phyloP scores from a whole-genome alignment of 2,329 filamentous ascomycete genomes.

The Colletotrichum somersetense region DNA sequence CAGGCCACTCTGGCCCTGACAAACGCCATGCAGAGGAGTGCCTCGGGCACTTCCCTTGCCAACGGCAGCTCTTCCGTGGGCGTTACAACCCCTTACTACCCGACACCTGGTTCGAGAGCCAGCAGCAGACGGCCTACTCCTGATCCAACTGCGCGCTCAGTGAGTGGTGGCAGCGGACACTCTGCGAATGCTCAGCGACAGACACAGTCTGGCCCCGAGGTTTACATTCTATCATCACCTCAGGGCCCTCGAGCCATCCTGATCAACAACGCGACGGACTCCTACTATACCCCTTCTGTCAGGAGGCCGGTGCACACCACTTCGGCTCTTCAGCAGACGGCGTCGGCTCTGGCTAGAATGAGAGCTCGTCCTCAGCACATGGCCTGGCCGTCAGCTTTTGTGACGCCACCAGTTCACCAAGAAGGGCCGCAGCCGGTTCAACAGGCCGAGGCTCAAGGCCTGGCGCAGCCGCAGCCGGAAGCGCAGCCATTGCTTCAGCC shows the following conservation, averaged over 20 bases:
- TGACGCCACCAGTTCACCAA: constrained; percentile 42
- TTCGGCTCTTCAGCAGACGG: constrained; percentile 24
- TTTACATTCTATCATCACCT: constrained; percentile 73
- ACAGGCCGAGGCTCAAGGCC: constrained; percentile 32
- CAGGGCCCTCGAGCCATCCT: constrained; percentile 70
- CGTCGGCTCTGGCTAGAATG: constrained; percentile 32
- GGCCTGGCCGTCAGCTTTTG: constrained; percentile 31
- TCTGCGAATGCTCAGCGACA: constrained; percentile 43
- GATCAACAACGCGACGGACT: constrained; percentile 64
- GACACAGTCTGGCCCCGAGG: constrained; percentile 57
- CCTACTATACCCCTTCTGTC: constrained; percentile 62
- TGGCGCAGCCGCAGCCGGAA: constrained; percentile 45
- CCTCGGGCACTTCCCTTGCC: constrained; percentile 59
- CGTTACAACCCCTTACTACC: constrained; percentile 57
- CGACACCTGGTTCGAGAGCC: constrained; percentile 52
- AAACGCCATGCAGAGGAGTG: constrained; percentile 64
- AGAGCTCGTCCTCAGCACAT: constrained; percentile 34
- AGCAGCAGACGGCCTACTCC: constrained; percentile 63
- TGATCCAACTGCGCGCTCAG: constrained; percentile 54
- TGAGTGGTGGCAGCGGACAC: constrained; percentile 48
- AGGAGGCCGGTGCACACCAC: constrained; percentile 19
- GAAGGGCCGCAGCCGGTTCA: constrained; percentile 32
- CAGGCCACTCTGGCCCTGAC: constrained; percentile 59
- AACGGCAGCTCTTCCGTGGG: constrained; percentile 56
- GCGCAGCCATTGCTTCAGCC: constrained; percentile 48